Percentiles rank a stretch among this genome's conserved stretches.
phyloP scores from a whole-genome alignment of 2,329 filamentous ascomycete genomes.

The Lithohypha guttulata region DNA sequence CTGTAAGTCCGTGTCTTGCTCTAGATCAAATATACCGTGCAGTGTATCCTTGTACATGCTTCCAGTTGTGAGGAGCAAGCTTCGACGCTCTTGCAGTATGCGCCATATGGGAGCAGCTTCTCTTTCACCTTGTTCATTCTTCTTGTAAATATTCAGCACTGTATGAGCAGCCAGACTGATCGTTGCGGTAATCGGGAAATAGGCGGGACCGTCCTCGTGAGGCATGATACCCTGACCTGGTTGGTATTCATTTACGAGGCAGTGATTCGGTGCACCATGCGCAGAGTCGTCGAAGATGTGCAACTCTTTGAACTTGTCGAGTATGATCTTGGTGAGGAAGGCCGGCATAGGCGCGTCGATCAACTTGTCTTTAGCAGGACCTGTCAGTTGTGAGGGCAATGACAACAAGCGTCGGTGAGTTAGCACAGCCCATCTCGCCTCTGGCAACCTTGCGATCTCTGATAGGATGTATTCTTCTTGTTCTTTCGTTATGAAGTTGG shows the following conservation, averaged over 20 bases:
- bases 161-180: slow-evolving; percentile 71
- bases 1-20: slow-evolving; percentile 53
- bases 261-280: slow-evolving; percentile 73
- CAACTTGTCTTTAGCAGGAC: slow-evolving; percentile 52
- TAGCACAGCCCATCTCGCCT: slow-evolving; percentile 74
- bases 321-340: slow-evolving; percentile 63
- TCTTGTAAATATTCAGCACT: slow-evolving; percentile 65
- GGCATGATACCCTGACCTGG: slow-evolving; percentile 92
- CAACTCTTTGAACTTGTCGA: slow-evolving; percentile 44
- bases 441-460: slow-evolving; percentile 56
- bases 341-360: slow-evolving; percentile 58
- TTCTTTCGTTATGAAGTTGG: slow-evolving; percentile 65
- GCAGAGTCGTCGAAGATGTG: slow-evolving; percentile 53
- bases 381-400: slow-evolving; percentile 73
- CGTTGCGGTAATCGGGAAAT: slow-evolving; percentile 79
- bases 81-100: slow-evolving; percentile 76
- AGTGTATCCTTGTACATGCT: slow-evolving; percentile 46
- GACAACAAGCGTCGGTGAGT: slow-evolving; percentile 84
- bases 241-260: slow-evolving; percentile 84
- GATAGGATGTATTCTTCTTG: slow-evolving; percentile 63
- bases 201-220: slow-evolving; percentile 85
- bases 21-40: slow-evolving; percentile 47
- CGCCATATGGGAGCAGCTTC: slow-evolving; percentile 32
- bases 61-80: slow-evolving; percentile 48
- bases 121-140: slow-evolving; percentile 28